Percentiles rank a stretch among this genome's conserved stretches.
These are phyloP conservation scores for Pyrenophora seminiperda DNA, from an alignment of 2,329 filamentous ascomycete genomes.

Conservation along the genomic window DNA sequence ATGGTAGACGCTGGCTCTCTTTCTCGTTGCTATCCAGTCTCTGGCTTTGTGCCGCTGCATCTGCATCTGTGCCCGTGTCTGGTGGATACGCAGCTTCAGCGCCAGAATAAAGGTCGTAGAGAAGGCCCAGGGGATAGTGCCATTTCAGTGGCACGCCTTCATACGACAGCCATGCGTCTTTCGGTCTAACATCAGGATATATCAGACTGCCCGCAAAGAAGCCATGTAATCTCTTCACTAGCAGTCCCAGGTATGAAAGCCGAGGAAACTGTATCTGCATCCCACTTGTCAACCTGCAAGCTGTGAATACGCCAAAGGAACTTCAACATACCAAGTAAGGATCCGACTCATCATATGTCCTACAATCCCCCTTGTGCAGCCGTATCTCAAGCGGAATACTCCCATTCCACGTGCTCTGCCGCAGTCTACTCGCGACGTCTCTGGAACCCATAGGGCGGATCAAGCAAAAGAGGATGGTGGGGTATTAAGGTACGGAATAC, in stretches of 20 bases:
- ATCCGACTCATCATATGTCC: conserved; percentile 64
- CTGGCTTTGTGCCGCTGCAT: conserved; percentile 9
- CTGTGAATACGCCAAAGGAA: neutral
- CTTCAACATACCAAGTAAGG: conserved; percentile 61
- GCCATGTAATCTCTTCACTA: conserved; percentile 64
- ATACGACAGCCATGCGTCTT: conserved; percentile 68
- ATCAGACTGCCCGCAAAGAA: conserved; percentile 67
- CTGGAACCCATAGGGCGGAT: conserved; percentile 25
- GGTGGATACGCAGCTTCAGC: conserved; percentile 52
- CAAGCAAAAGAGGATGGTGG: no score
- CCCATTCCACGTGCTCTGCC: conserved; percentile 63
- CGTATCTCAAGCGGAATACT: conserved; percentile 65
- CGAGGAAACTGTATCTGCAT: conserved; percentile 64
- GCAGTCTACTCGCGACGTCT: conserved; percentile 49
- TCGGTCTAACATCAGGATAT: conserved; percentile 57
- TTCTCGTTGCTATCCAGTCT: conserved; percentile 26
- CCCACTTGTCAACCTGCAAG: neutral
- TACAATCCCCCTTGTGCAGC: conserved; percentile 63
- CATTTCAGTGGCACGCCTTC: conserved; percentile 72
- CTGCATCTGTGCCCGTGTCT: conserved; percentile 12
- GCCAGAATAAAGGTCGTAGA: conserved; percentile 71
- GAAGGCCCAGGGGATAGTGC: conserved; percentile 71
- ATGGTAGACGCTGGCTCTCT: conserved; percentile 55
- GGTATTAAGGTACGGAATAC: no score
- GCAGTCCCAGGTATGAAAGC: conserved; percentile 70